Percentiles rank a stretch among this genome's conserved stretches.
These are phyloP conservation scores for Eleusine indica DNA, from an alignment of 176 grass and related monocot species.

Conservation along the genomic window DNA sequence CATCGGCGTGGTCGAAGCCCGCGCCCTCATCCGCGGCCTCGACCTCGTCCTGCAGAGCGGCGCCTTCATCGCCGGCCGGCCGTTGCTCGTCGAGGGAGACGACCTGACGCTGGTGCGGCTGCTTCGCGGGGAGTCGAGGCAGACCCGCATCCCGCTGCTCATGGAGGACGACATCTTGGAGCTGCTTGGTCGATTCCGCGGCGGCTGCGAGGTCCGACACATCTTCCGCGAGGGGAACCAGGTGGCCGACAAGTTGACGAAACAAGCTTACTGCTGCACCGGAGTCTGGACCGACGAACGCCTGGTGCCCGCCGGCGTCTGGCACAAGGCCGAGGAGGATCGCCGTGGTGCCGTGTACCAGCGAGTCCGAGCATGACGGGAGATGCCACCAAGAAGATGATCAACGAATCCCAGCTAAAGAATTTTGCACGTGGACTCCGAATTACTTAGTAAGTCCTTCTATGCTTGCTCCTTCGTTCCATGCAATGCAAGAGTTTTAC, in stretches of 20 bases:
- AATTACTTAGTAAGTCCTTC: too few species aligned
- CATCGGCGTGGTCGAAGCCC: not conserved
- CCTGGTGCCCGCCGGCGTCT: not conserved
- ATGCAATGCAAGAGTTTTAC: too few species aligned
- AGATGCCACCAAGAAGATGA: too few species aligned
- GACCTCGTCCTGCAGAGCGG: not conserved
- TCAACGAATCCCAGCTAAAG: too few species aligned
- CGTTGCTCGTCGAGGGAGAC: not conserved
- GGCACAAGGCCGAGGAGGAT: not conserved
- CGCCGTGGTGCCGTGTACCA: not conserved
- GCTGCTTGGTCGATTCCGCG: not conserved
- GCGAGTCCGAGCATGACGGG: not conserved
- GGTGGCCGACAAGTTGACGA: not conserved
- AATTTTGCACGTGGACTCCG: too few species aligned
- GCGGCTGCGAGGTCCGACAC: not conserved
- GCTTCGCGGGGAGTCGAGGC: not conserved
- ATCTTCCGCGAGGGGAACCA: constrained; percentile 15
- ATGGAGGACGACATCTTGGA: not conserved
- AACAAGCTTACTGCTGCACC: not conserved
- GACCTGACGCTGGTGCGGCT: not conserved
- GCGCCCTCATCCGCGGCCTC: not conserved
- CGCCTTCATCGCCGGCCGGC: not conserved
- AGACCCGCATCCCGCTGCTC: not conserved
- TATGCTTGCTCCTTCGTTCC: too few species aligned
- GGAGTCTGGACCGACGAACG: not conserved